Evolutionary conservation across 345 rosid genomes (phyloP).

Genomic region (Brassica napus): DNA sequence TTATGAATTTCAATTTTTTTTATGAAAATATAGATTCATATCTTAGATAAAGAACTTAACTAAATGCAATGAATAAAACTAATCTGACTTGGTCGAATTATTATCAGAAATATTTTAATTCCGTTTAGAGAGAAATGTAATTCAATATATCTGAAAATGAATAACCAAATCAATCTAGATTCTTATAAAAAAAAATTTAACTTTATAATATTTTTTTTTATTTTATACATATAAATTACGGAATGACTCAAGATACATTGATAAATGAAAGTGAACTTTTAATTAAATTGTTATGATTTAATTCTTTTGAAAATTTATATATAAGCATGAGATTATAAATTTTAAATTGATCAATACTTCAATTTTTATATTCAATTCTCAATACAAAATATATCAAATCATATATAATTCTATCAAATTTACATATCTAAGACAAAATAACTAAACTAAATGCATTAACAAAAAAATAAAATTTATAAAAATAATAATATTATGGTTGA

Average conservation of each 20-base stretch:
- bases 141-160: background rate
- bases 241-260: too few species aligned
- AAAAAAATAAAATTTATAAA: too few species aligned
- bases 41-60: background rate
- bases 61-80: background rate
- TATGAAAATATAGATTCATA: background rate
- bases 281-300: too few species aligned
- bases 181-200: too few species aligned
- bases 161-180: background rate
- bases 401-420: background rate
- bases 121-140: background rate
- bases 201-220: too few species aligned
- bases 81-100: background rate
- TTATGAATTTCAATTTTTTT: too few species aligned
- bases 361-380: background rate
- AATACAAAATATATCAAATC: background rate
- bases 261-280: too few species aligned
- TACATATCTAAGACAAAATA: background rate
- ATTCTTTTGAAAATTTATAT: too few species aligned
- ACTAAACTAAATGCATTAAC: background rate
- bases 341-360: background rate
- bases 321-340: too few species aligned
- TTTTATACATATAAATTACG: too few species aligned
- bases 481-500: too few species aligned
- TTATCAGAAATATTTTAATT: background rate